Evolutionary conservation across 2,329 filamentous ascomycete genomes (phyloP).

Genomic region (Gliomastix tumulicola): DNA sequence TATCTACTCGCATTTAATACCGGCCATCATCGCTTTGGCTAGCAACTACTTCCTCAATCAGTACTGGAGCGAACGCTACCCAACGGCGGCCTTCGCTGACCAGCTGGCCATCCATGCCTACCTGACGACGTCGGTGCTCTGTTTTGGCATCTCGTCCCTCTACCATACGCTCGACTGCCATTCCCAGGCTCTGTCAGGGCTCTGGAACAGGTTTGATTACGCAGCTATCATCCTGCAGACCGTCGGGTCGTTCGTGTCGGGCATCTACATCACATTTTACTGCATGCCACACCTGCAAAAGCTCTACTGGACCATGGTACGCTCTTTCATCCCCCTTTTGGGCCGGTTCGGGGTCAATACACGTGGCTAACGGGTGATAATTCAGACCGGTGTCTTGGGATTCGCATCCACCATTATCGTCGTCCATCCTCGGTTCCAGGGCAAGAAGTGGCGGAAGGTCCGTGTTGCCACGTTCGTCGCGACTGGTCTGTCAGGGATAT

Average conservation of each 20-base stretch:
- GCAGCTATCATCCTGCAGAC: conserved; percentile 28
- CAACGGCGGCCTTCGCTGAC: conserved; percentile 22
- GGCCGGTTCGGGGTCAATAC: no score
- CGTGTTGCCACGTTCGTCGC: conserved; percentile 26
- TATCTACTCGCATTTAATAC: conserved; percentile 30
- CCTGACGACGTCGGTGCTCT: conserved; percentile 24
- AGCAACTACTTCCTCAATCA: conserved; percentile 13
- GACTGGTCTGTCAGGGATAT: conserved; percentile 27
- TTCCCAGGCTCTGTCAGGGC: conserved; percentile 22
- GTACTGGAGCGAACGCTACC: conserved; percentile 20
- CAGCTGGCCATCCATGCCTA: conserved; percentile 29
- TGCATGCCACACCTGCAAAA: conserved; percentile 21
- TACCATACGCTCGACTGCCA: conserved; percentile 33
- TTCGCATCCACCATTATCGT: conserved; percentile 23
- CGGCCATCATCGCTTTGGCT: conserved; percentile 24
- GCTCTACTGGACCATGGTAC: conserved; percentile 26
- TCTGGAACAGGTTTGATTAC: conserved; percentile 30
- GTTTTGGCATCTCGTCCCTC: conserved; percentile 26
- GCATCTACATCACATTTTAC: conserved; percentile 31
- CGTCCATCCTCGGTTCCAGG: conserved; percentile 20
- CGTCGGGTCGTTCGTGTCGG: conserved; percentile 27
- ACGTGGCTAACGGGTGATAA: no score
- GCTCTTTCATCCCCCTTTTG: conserved; percentile 5
- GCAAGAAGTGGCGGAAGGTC: conserved; percentile 24
- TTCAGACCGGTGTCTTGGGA: conserved; percentile 25